Base-by-base conservation (phyloP, 176 grass and related monocot genomes). In the Canna indica region DNA sequence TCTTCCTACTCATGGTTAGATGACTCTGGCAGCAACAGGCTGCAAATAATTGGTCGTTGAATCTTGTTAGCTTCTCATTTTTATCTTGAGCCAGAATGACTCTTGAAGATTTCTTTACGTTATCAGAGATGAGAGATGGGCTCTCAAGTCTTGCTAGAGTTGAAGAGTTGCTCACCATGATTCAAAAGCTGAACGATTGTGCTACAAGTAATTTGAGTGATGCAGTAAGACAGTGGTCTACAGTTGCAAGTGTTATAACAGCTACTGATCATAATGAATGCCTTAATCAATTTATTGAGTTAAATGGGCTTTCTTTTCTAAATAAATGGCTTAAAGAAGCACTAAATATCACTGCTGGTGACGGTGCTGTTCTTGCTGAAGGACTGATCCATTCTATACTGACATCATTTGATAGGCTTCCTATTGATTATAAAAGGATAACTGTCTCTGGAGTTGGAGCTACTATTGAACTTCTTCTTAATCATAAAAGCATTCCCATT, bases 121-220 rank as follows among this genome's bases (percentile, higher is more conserved):
- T 80, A n/a, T 80, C 80, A 53, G 89, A 91, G 74, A 91, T 91
- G 76, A 85, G 64, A 64, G 85, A 88, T 78, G 89, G 89, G 36
- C 75, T 91, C 36, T 87, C 89, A 26, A 83, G 76, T 35, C 24
- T 73, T 38, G 39, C 80, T 41, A 82, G 85, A 64, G 82, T 85
- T 27, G 39, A 31, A 30, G 85, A 91, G 39, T 56, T 91, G 31
- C 14, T 91, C 13, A 85, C 74, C 32, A 77, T 80, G 75, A 85
- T 91, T 34, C 74, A 81, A 18, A 85, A 83, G 35, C 77, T 85
- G n/a, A 81, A 80, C 52, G 50, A 59, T 8, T 35, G 32, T 45
- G 70, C 29, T 64, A 36, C 30, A 25, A 67, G 73, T 64, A 80
- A 83, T 59, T 73, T 62, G 32, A 28, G 72, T 59, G 89, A 91